These are phyloP conservation scores for Penicillium sp. DNA, from an alignment of 2,329 filamentous ascomycete genomes.

Conservation along the genomic window DNA sequence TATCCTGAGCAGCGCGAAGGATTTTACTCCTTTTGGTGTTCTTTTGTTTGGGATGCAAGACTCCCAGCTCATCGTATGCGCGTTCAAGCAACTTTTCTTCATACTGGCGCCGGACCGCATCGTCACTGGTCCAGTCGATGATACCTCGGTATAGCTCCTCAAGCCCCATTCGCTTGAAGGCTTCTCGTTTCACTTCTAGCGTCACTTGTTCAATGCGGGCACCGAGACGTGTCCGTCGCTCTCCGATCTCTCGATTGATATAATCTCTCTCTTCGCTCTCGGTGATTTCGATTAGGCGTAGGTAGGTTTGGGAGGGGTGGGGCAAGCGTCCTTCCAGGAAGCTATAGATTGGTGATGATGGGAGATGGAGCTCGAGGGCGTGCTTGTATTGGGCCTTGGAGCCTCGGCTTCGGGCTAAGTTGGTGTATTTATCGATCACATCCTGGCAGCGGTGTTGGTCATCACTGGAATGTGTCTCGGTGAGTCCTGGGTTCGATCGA, in stretches of 20 bases:
- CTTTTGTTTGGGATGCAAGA: slow-evolving; percentile 71
- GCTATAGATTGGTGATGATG: slow-evolving; percentile 77
- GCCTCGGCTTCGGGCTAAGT: slow-evolving; percentile 73
- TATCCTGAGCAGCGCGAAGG: slow-evolving; percentile 77
- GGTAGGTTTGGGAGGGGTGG: slow-evolving; percentile 79
- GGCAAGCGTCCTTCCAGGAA: slow-evolving; percentile 83
- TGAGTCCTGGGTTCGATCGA: not conserved
- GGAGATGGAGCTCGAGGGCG: slow-evolving; percentile 76
- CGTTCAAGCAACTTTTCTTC: slow-evolving; percentile 88
- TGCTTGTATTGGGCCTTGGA: slow-evolving; percentile 74
- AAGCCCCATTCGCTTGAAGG: slow-evolving; percentile 75
- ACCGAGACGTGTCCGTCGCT: slow-evolving; percentile 84
- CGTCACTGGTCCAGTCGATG: slow-evolving; percentile 88
- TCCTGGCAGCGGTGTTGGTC: slow-evolving; percentile 63
- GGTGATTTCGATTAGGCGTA: slow-evolving; percentile 78
- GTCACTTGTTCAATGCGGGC: slow-evolving; percentile 84
- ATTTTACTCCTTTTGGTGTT: slow-evolving; percentile 71
- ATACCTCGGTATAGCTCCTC: slow-evolving; percentile 79
- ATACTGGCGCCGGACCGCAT: slow-evolving; percentile 79
- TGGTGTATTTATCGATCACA: slow-evolving; percentile 78
- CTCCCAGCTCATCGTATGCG: slow-evolving; percentile 76
- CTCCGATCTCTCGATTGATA: slow-evolving; percentile 87
- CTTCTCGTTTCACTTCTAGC: slow-evolving; percentile 82
- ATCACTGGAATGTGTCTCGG: slow-evolving; percentile 47
- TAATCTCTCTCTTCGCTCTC: slow-evolving; percentile 86